These are phyloP conservation scores for Boletus smithii DNA, from an alignment of 1,284 basidiomycete species.

Conservation along the genomic window DNA sequence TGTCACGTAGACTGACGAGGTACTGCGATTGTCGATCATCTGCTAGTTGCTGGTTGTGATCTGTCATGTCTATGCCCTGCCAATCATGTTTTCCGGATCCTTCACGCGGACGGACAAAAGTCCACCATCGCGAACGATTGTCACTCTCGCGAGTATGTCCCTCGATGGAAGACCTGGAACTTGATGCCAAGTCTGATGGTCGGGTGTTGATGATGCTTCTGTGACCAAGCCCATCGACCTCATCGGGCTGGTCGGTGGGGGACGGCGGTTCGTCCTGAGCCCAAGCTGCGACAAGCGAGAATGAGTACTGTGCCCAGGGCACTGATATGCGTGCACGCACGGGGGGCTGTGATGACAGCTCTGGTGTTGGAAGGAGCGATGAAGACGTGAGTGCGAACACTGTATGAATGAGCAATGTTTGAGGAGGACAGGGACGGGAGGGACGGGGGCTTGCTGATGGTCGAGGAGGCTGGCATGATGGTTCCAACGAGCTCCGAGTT, in stretches of 20 bases:
- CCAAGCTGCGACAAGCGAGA: slow-evolving; percentile 54
- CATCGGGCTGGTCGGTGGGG: slow-evolving; percentile 48
- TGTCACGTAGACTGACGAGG: slow-evolving; percentile 15
- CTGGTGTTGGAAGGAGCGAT: slow-evolving; percentile 42
- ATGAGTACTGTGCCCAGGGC: slow-evolving; percentile 2
- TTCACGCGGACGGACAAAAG: slow-evolving; percentile 52
- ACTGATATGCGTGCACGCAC: slow-evolving; percentile 40
- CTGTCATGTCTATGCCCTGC: slow-evolving; percentile 20
- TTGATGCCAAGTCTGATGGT: slow-evolving; percentile 50
- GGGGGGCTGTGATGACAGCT: slow-evolving; percentile 66
- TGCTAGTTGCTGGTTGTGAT: slow-evolving; percentile 17
- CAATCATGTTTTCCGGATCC: slow-evolving; percentile 21
- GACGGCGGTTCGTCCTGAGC: slow-evolving; percentile 78
- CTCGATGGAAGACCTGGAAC: slow-evolving; percentile 44
- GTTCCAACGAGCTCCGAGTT: too few relatives aligned
- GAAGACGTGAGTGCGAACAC: slow-evolving; percentile 36
- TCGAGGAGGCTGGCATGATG: slow-evolving; percentile 13
- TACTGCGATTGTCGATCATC: slow-evolving; percentile 32
- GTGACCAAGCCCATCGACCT: slow-evolving; percentile 28
- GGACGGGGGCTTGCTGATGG: slow-evolving; percentile 17
- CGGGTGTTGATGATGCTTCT: slow-evolving; percentile 36
- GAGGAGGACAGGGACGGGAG: slow-evolving; percentile 24
- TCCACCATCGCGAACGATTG: slow-evolving; percentile 60
- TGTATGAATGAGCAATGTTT: slow-evolving; percentile 14
- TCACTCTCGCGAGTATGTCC: slow-evolving; percentile 34